Evolutionary conservation across 2,329 filamentous ascomycete species (phyloP), one percentile per base, ranked within the genome.

Genomic region (Curvularia spicifera): DNA sequence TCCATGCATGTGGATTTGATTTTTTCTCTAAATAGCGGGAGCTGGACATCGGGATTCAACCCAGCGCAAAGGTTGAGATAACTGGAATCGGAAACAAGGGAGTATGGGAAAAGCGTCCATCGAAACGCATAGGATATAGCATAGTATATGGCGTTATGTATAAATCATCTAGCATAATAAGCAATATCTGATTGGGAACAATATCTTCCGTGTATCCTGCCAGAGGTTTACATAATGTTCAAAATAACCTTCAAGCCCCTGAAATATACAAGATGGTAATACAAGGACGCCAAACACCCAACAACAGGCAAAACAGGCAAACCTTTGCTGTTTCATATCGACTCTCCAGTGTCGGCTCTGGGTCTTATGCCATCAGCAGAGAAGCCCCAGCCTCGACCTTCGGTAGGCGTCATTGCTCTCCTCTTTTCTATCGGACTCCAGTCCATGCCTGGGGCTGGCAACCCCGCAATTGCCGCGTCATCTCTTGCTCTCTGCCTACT

Each of bases 361-460:
- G 72, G 70, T 51, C 73, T 65, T 51, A 63, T 67, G 1, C 68
- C 70, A 35, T 73, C 72, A 5, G 63, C 61, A 4, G 67, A 65
- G 51, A 71, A 73, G 0, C 61, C 65, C 69, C 73, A 74, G 0
- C 68, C 67, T 47, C 68, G 65, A 1, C 68, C 66, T 52, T 76
- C 75, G 1, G 76, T 78, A 12, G 76, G 76, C 51, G 76, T 78
- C 75, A 78, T 76, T 5, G 76, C 75, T 47, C 73, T 64, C 51
- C 76, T 66, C 59, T 62, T 69, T 64, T 78, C 76, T 2, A 78
- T 64, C 0, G 76, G 76, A 64, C 72, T 76, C 75, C 76, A 78
- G 0, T 77, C 76, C 66, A 76, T 69, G 0, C 73, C 73, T 0
- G 74, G 71, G 24, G 66, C 66, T 2, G 72, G 71, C 31, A 75